Evolutionary conservation across 2,329 filamentous ascomycete species (phyloP).

Genomic region (Fusarium nematophilum): DNA sequence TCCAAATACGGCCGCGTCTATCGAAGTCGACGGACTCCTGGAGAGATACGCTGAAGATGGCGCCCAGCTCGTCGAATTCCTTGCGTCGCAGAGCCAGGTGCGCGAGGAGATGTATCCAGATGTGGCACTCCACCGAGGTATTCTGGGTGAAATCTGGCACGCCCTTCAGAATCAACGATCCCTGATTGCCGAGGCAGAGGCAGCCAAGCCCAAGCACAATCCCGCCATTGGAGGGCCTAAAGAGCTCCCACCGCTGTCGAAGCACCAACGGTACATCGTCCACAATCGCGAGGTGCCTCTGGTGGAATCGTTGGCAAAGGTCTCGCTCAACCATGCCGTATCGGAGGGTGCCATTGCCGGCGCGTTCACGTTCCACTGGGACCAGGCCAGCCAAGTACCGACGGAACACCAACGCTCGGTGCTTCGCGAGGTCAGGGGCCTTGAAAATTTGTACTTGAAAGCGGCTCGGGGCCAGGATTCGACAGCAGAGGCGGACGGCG

Average conservation of each 20-base stretch:
- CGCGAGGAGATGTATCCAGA: conserved; percentile 1
- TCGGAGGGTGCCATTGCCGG: conserved; percentile 35
- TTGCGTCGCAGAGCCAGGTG: conserved; percentile 8
- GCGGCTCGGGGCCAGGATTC: neutral
- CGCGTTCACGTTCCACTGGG: conserved; percentile 28
- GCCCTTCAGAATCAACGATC: neutral
- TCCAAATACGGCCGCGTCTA: neutral
- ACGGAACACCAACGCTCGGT: conserved; percentile 28
- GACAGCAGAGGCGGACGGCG: too few species aligned
- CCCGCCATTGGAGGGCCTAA: neutral
- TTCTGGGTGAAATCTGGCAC: neutral
- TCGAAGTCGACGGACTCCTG: conserved; percentile 15
- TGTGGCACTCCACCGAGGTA: neutral
- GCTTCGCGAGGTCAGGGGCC: conserved; percentile 16
- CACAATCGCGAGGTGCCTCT: conserved; percentile 14
- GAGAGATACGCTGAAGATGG: conserved; percentile 19
- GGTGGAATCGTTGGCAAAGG: conserved; percentile 17
- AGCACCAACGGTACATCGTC: conserved; percentile 9
- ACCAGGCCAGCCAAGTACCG: conserved; percentile 18
- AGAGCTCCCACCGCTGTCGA: conserved; percentile 1
- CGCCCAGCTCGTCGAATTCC: conserved; percentile 11
- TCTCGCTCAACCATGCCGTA: conserved; percentile 25
- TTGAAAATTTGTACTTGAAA: conserved; percentile 6
- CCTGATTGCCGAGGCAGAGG: neutral
- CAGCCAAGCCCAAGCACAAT: neutral